A percentile compares a stretch with the other conserved stretches of the same genome.
These are phyloP conservation scores for Nicotiana tomentosiformis DNA, from an alignment of 257 asterid genomes.

Conservation along the genomic window DNA sequence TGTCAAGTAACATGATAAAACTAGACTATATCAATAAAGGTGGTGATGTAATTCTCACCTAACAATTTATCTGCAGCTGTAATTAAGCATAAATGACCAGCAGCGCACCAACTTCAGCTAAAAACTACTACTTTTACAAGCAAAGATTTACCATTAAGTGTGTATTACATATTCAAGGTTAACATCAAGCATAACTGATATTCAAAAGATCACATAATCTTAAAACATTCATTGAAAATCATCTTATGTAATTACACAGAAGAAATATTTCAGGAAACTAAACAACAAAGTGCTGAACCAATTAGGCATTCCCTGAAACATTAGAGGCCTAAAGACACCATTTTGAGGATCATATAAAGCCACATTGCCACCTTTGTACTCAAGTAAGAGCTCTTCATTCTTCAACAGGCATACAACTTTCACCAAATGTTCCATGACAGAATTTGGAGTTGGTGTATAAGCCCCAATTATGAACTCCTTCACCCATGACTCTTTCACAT, in stretches of 20 bases:
- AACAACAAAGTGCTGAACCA: conserved; percentile 7
- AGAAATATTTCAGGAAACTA: not conserved
- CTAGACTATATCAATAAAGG: too few relatives aligned
- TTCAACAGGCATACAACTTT: conserved; percentile 15
- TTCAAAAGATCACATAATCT: too few relatives aligned
- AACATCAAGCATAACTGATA: too few relatives aligned
- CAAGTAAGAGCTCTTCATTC: conserved; percentile 29
- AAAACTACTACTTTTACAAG: too few relatives aligned
- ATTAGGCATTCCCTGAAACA: conserved; percentile 24
- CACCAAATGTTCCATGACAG: not conserved
- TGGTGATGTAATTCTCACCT: too few relatives aligned
- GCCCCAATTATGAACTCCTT: conserved; percentile 20
- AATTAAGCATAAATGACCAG: too few relatives aligned
- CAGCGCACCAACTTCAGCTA: too few relatives aligned
- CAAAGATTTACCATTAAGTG: too few relatives aligned
- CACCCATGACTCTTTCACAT: conserved; percentile 28
- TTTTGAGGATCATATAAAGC: conserved; percentile 20
- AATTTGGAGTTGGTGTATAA: conserved; percentile 6
- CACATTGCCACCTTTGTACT: conserved; percentile 21
- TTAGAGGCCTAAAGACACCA: conserved; percentile 12
- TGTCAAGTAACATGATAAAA: not conserved
- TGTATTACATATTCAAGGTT: too few relatives aligned
- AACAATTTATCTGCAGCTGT: too few relatives aligned
- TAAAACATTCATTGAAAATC: too few relatives aligned
- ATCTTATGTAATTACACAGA: not conserved